Base-by-base conservation (phyloP, 495 filamentous ascomycete genomes). In the Xylaria flabelliformis region DNA sequence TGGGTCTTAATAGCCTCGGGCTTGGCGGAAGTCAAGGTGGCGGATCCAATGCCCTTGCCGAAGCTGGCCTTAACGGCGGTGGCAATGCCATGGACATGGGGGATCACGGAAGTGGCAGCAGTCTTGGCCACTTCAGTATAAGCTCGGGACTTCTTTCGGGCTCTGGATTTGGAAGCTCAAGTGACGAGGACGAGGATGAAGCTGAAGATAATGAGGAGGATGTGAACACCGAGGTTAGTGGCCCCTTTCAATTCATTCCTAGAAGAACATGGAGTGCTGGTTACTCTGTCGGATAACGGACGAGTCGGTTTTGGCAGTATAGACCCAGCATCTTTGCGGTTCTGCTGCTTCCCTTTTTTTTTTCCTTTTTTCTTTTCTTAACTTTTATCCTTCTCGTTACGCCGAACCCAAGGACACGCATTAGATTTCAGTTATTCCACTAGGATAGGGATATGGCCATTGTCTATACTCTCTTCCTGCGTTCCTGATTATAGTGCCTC, bases 181-280 rank as follows among this genome's bases (percentile, higher is more conserved):
- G 94, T 76, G 94, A 97, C 74, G 96, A 98, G 75, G 96, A 98
- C 69, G 96, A 99, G 73, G 96, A 98, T 75, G 96, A 99, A 72
- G 92, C 94, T 66, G 94, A 95, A 76, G 91, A 95, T 63, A 93
- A 91, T 70, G 94, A 96, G 71, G 89, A 90, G 62, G 87, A 89
- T 73, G 83, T 88, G 44, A 83, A 83, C 71, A 85, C 82, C 58
- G 85, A 87, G 85, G 85, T 87, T 77, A 78, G 83, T 74, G 79
- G 78, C 62, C 61, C 65, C 42, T 62, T 69, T 68, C 53, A 39
- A 15, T 21, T 17, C 51, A 4, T 59, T 58, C 21, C 34, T 7
- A 56, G 21, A 3, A 34, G 36, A 21, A 46, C 32, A n/a, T 15
- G 29, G 19, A 12, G 48, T 44, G 41, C 51, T 53, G 15, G 56